Evolutionary conservation across 164 flowering plant genomes (phyloP).

Genomic region (grape (Vitis vinifera)): ASM3070453v1 NC_081809.1:3227501-3228000

Average conservation of each 20-base stretch:
- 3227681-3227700: slow-evolving; percentile 60
- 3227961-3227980: slow-evolving; percentile 76
- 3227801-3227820: slow-evolving; percentile 66
- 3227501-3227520: slow-evolving; percentile 51
- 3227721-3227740: slow-evolving; percentile 50
- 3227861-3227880: slow-evolving; percentile 58
- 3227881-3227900: slow-evolving; percentile 58
- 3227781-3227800: slow-evolving; percentile 61
- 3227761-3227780: slow-evolving; percentile 71
- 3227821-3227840: slow-evolving; percentile 57
- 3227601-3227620: slow-evolving; percentile 63
- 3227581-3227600: slow-evolving; percentile 65
- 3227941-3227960: slow-evolving; percentile 78
- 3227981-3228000: slow-evolving; percentile 79
- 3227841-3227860: slow-evolving; percentile 52
- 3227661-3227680: slow-evolving; percentile 56
- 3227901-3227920: slow-evolving; percentile 59
- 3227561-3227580: slow-evolving; percentile 79
- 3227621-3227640: slow-evolving; percentile 61
- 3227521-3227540: slow-evolving; percentile 77
- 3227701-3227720: slow-evolving; percentile 80
- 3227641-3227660: slow-evolving; percentile 68
- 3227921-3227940: slow-evolving; percentile 70
- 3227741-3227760: slow-evolving; percentile 58
- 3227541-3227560: slow-evolving; percentile 75